A percentile compares a stretch with the other conserved stretches of the same genome.
Conservation (phyloP, 208 protist species). For the Wallacemonas sp. region DNA sequence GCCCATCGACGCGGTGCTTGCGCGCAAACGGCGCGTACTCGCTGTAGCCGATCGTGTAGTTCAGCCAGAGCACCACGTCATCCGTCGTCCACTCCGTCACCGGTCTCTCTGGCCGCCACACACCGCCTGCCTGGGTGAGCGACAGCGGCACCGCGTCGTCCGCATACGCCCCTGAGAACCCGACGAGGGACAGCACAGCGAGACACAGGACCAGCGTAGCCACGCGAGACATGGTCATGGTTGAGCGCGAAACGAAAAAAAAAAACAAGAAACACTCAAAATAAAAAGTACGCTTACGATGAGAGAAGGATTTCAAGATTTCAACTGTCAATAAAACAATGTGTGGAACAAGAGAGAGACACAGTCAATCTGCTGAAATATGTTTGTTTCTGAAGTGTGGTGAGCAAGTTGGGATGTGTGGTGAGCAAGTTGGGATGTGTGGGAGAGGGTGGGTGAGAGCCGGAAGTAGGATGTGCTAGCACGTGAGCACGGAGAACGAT, state of each 20-base stretch:
- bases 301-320: too few relatives aligned
- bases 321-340: too few relatives aligned
- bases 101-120: conserved; percentile 24
- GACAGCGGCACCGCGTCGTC: conserved; percentile 10
- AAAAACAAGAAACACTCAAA: conserved; percentile 8
- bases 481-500: too few relatives aligned
- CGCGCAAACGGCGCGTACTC: conserved; percentile 50
- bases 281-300: too few relatives aligned
- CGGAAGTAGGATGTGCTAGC: too few relatives aligned
- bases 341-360: too few relatives aligned
- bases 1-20: conserved; percentile 54
- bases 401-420: too few relatives aligned
- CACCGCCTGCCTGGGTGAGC: conserved; percentile 1
- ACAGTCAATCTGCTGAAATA: too few relatives aligned
- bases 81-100: conserved; percentile 37
- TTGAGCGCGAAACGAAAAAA: conserved; percentile 11
- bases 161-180: neutral
- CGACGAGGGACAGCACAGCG: neutral
- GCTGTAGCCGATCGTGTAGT: conserved; percentile 50
- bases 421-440: too few relatives aligned
- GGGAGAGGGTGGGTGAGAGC: too few relatives aligned
- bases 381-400: too few relatives aligned
- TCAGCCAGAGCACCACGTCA: conserved; percentile 63
- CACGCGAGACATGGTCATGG: neutral
- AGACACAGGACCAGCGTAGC: neutral